A percentile compares a stretch with the other conserved stretches of the same genome.
Evolutionary conservation across 2,329 filamentous ascomycete genomes (phyloP).

Genomic region (Aspergillus brunneoviolaceus): DNA sequence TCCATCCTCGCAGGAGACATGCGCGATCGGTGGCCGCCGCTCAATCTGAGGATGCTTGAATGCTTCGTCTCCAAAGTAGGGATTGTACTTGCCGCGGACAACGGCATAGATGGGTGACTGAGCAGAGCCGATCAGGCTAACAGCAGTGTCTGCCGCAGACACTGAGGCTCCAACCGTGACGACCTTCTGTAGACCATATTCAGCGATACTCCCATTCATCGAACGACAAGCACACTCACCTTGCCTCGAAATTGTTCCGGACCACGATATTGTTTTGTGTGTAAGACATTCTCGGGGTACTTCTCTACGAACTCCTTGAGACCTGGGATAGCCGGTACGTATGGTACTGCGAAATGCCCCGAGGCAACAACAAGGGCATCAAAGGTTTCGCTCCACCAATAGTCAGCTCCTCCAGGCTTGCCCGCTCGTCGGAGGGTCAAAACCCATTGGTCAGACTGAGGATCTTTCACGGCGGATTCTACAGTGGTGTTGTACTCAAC

Average conservation of each 20-base stretch:
- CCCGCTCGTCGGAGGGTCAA: slow-evolving; percentile 50
- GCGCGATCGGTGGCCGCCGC: slow-evolving; percentile 29
- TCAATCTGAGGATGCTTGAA: slow-evolving; percentile 57
- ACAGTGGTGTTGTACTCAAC: slow-evolving; percentile 58
- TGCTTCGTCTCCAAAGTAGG: slow-evolving; percentile 59
- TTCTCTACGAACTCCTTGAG: slow-evolving; percentile 40
- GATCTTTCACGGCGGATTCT: slow-evolving; percentile 54
- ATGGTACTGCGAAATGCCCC: slow-evolving; percentile 62
- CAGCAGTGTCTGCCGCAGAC: slow-evolving; percentile 62
- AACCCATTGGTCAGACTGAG: slow-evolving; percentile 53
- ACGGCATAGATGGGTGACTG: slow-evolving; percentile 54
- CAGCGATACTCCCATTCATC: too few species aligned
- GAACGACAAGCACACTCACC: slow-evolving; percentile 14
- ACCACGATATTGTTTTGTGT: slow-evolving; percentile 43
- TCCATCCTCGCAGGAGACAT: slow-evolving; percentile 41
- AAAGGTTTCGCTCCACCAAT: slow-evolving; percentile 64
- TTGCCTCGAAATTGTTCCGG: slow-evolving; percentile 42
- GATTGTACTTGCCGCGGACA: slow-evolving; percentile 52
- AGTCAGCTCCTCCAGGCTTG: slow-evolving; percentile 42
- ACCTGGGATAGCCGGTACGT: slow-evolving; percentile 44
- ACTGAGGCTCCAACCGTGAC: slow-evolving; percentile 65
- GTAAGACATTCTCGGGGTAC: slow-evolving; percentile 41
- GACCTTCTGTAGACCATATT: slow-evolving; percentile 48
- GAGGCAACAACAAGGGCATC: slow-evolving; percentile 62
- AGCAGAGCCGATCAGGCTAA: slow-evolving; percentile 51